Conservation (phyloP, 352 stramenopile genomes). For the Phytophthora fragariaefolia region DNA sequence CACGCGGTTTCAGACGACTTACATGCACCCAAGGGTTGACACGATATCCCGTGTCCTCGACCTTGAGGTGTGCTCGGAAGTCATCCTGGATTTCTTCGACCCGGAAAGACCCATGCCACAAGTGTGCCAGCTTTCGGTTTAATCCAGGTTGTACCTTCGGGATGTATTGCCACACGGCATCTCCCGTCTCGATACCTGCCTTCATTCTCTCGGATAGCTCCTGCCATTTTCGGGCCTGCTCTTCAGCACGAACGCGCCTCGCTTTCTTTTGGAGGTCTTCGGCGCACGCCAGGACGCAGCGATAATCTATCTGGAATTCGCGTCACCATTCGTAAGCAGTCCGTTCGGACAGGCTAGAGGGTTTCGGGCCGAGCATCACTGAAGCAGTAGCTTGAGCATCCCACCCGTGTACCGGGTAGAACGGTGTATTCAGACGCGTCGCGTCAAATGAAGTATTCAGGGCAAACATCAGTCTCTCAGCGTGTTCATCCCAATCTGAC, state of each 20-base stretch:
- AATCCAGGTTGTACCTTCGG: no score
- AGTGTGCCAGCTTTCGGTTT: no score
- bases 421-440: background rate
- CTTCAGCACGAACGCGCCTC: background rate
- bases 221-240: background rate
- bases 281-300: slow-evolving; percentile 7
- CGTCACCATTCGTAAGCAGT: slow-evolving; percentile 11
- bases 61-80: no score
- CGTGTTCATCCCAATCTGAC: background rate
- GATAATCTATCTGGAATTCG: slow-evolving; percentile 8
- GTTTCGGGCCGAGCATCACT: background rate
- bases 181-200: background rate
- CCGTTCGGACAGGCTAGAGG: background rate
- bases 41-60: no score
- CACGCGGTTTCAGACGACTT: no score
- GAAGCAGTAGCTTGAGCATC: background rate
- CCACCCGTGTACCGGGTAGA: background rate
- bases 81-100: no score
- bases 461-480: background rate
- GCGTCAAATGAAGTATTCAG: background rate
- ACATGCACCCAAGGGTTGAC: no score
- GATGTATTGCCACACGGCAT: background rate
- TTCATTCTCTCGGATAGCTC: background rate
- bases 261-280: slow-evolving; percentile 1
- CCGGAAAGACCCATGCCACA: no score